Evolutionary conservation across 2,329 filamentous ascomycete genomes (phyloP), one percentile per base, ranked within the genome.

Genomic region (Fusarium newnesense): DNA sequence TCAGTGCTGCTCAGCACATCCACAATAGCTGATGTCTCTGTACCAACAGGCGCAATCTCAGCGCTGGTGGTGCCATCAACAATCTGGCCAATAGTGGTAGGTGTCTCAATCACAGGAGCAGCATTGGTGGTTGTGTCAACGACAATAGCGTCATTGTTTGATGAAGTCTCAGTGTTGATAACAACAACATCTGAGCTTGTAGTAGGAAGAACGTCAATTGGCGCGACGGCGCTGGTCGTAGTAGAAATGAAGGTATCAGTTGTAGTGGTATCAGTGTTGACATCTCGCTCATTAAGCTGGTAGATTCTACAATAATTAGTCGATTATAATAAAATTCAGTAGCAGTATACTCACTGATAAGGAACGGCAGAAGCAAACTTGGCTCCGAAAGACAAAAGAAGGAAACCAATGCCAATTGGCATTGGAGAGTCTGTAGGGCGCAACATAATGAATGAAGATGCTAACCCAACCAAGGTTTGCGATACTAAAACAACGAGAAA

Each of bases 391-490:
- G 56, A 67, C 50, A 69, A 67, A 52, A 67, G 39, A 50, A 69
- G 66, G 63, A 61, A 69, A 52, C 50, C 53, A 19, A 62, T 46
- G 63, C 66, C 66, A 53, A 60, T 42, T 1, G 66, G 50, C 56
- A 58, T 50, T 49, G 57, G 15, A 28, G 50, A 67, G 57, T 57
- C 43, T 69, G 57, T 62, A 42, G 63, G 52, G 63, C 63, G 63
- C 66, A 54, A 62, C 63, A 69, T 69, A 67, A 69, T 9, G 66
- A 67, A 47, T 58, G 66, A 67, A 61, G 66, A 69, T 58, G 66
- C 62, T 53, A 47, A 12, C 57, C 63, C 63, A 50, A 44, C 39
- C 36, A 61, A 61, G 32, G 11, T 50, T 61, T 58, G 56, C 26
- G 26, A 66, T 50, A 44, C 47, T 40, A 32, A 30, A 44, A 32